Conservation (phyloP, 441 rosid genomes). For the Aquilaria agallochum region DNA sequence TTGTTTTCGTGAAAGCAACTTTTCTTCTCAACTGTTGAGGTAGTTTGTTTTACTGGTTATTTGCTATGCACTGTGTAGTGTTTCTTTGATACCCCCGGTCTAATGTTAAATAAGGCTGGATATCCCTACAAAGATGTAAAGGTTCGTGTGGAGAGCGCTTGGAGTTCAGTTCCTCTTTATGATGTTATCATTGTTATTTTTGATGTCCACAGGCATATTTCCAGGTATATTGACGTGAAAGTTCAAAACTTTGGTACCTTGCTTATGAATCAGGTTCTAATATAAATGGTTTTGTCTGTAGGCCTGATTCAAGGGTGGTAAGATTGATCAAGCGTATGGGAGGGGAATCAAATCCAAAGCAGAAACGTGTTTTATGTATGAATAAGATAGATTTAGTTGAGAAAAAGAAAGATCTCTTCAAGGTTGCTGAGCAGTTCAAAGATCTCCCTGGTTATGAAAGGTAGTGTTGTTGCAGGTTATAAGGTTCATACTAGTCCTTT, state of each 20-base stretch:
- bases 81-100: conserved; percentile 94
- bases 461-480: conserved; percentile 25
- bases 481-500: conserved; percentile 3
- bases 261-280: background rate
- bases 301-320: conserved; percentile 85
- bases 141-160: conserved; percentile 74
- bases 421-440: conserved; percentile 74
- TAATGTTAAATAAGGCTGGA: conserved; percentile 60
- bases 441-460: conserved; percentile 84
- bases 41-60: conserved; percentile 6
- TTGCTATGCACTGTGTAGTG: conserved; percentile 43
- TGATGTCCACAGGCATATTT: conserved; percentile 87
- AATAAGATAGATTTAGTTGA: conserved; percentile 86
- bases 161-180: conserved; percentile 76
- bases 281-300: conserved; percentile 19
- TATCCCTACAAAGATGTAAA: conserved; percentile 72
- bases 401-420: conserved; percentile 76
- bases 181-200: conserved; percentile 86
- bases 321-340: conserved; percentile 73
- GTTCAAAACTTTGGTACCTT: conserved; percentile 4
- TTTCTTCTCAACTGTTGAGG: conserved; percentile 10
- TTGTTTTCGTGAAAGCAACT: background rate
- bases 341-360: conserved; percentile 50
- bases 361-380: conserved; percentile 79
- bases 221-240: conserved; percentile 42